Evolutionary conservation across 129 eudicot species (phyloP).

Genomic region (Flaveria ramosissima): DNA sequence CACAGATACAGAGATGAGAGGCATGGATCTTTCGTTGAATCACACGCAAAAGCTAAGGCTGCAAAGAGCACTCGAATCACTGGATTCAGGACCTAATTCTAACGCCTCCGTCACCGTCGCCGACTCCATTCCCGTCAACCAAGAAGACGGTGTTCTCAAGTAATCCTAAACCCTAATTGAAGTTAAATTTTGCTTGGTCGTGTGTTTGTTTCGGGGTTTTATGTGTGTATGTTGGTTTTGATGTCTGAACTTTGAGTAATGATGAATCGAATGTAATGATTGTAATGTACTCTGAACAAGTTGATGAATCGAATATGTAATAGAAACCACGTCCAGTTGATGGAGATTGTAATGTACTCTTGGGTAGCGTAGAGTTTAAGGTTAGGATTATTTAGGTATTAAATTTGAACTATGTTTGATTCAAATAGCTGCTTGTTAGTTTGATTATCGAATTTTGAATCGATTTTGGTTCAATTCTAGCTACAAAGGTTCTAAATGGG

Average conservation of each 20-base stretch:
- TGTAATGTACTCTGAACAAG: background rate
- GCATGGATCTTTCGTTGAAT: constrained; percentile 57
- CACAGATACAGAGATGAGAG: constrained; percentile 53
- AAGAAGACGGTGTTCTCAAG: constrained; percentile 90
- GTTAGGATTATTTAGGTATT: background rate
- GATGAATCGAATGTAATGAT: background rate
- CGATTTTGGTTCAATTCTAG: background rate
- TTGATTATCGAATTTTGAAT: background rate
- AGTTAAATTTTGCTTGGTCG: background rate
- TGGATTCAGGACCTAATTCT: constrained; percentile 53
- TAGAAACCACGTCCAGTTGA: too few relatives aligned
- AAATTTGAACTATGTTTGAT: background rate
- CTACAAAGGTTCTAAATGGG: background rate
- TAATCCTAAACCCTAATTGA: constrained; percentile 30
- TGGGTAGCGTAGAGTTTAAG: background rate
- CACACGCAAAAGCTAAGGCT: constrained; percentile 80
- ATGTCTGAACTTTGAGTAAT: constrained; percentile 1
- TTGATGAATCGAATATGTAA: too few relatives aligned
- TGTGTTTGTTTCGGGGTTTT: background rate
- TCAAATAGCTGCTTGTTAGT: background rate
- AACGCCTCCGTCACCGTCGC: constrained; percentile 85
- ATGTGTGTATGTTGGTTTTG: background rate
- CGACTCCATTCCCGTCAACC: constrained; percentile 75
- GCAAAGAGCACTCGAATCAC: constrained; percentile 58
- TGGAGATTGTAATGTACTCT: background rate